Percentiles rank a stretch among this genome's conserved stretches.
These are phyloP conservation scores for Podila epicladia DNA, from an alignment of 192 early-diverging fungal genomes.

Conservation along the genomic window DNA sequence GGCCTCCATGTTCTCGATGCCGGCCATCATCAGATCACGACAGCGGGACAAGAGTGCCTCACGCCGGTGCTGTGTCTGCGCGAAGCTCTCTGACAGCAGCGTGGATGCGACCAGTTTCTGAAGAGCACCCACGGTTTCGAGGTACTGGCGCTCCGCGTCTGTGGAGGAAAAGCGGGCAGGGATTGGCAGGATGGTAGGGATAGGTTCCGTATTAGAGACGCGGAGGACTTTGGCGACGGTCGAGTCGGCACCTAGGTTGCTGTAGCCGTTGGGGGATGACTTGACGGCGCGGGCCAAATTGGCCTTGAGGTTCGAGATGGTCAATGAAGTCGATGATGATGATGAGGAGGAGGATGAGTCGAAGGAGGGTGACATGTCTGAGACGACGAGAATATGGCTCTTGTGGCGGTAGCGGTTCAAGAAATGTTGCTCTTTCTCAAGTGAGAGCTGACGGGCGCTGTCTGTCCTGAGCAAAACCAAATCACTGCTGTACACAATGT, in stretches of 20 bases:
- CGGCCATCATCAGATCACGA: constrained; percentile 28
- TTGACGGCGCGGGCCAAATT: constrained; percentile 34
- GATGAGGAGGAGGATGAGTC: background rate
- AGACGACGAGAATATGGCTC: constrained; percentile 39
- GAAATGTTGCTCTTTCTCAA: constrained; percentile 43
- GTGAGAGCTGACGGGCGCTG: constrained; percentile 37
- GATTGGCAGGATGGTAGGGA: constrained; percentile 25
- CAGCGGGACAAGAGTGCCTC: constrained; percentile 32
- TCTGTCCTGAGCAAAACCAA: constrained; percentile 36
- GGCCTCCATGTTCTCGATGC: constrained; percentile 38
- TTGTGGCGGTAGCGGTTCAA: constrained; percentile 47
- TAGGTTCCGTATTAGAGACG: constrained; percentile 42
- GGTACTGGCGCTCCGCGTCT: constrained; percentile 6
- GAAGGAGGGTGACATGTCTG: constrained; percentile 25
- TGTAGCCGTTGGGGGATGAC: constrained; percentile 26
- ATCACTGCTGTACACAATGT: constrained; percentile 49
- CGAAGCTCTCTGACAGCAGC: constrained; percentile 6
- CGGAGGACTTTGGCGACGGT: constrained; percentile 32
- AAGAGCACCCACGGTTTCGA: constrained; percentile 24
- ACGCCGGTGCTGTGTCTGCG: constrained; percentile 23
- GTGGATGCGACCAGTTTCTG: constrained; percentile 38
- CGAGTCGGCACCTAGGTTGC: constrained; percentile 17
- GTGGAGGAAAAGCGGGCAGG: background rate
- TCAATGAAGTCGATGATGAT: constrained; percentile 8
- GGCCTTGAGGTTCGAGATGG: constrained; percentile 29